A percentile compares a stretch with the other conserved stretches of the same genome.
phyloP scores from a whole-genome alignment of 2,329 filamentous ascomycete species.

The Anthostomella pinea region DNA sequence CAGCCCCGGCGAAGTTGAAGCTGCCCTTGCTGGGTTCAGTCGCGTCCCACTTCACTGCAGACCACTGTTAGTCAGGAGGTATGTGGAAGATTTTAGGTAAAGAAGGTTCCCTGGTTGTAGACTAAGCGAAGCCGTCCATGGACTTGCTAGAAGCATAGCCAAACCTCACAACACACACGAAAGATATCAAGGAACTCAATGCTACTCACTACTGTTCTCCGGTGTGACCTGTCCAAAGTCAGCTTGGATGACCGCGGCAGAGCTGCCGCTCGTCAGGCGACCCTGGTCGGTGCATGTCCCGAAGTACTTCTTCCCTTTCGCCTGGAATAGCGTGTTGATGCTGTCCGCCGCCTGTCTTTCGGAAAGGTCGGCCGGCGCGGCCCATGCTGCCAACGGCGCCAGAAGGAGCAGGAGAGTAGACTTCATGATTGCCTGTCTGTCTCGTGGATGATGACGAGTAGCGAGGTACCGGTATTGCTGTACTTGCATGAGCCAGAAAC shows the following conservation, averaged over 20 bases:
- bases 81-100: too few relatives aligned
- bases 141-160: too few relatives aligned
- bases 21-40: slow-evolving; percentile 36
- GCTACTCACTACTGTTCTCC: slow-evolving; percentile 69
- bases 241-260: slow-evolving; percentile 54
- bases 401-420: slow-evolving; percentile 35
- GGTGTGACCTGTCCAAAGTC: slow-evolving; percentile 64
- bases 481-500: too few relatives aligned
- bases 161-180: too few relatives aligned
- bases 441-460: slow-evolving; percentile 8
- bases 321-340: slow-evolving; percentile 55
- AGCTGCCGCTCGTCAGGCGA: slow-evolving; percentile 46
- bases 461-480: too few relatives aligned
- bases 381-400: slow-evolving; percentile 33
- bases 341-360: slow-evolving; percentile 43
- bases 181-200: too few relatives aligned
- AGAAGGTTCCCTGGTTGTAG: too few relatives aligned
- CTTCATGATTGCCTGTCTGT: slow-evolving; percentile 26
- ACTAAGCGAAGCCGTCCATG: too few relatives aligned
- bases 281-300: slow-evolving; percentile 56
- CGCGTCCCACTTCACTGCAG: slow-evolving; percentile 67
- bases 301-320: slow-evolving; percentile 64
- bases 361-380: slow-evolving; percentile 32
- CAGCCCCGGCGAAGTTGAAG: slow-evolving; percentile 57
- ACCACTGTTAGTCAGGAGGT: too few relatives aligned